Evolutionary conservation across 2,329 filamentous ascomycete species (phyloP), one percentile per base, ranked within the genome.

Genomic region (Aspergillus ochraceus): DNA sequence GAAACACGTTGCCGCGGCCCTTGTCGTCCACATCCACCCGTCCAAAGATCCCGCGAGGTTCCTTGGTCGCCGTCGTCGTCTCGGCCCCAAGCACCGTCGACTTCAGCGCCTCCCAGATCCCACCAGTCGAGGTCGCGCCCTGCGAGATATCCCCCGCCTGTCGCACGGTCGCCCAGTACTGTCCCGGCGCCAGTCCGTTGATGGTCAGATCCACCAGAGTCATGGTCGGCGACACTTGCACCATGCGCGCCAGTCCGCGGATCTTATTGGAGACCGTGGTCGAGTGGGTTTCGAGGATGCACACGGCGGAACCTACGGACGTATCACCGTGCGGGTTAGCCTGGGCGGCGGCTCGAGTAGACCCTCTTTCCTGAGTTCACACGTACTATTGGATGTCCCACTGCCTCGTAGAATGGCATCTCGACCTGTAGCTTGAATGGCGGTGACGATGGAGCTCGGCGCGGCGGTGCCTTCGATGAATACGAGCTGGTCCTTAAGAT

Each of bases 331-430:
- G 8, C 22, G 47, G 4, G 19, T 53, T 42, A 58, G n/a, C n/a
- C 36, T 51, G 11, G 49, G 46, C 32, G 32, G 19, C n/a, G 30
- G 17, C 46, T 47, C 53, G 19, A 19, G n/a, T 19, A 55, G 11
- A 19, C 30, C 29, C 4, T 26, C 11, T 17, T n/a, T 49, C 59
- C 55, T 62, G 47, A 62, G 57, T 50, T 52, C 52, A 32, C 36
- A 71, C 74, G 52, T 73, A 93, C 91, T 91, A 78, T 97, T 89
- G 72, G 91, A 89, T 68, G 84, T 85, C 64, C 95, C 95, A 60
- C 90, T 93, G 57, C 95, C 95, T 67, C 95, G 89, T 59, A 99
- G 80, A 71, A 99, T 97, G 50, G 94, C 94, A 84, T 98, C 94
- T 71, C 92, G 87, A 55, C 95, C 95, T 10, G 93, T 97, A 49